Percentiles rank a stretch among this genome's conserved stretches.
Conservation (phyloP, 805 yeast species). For the Saccharomyces eubayanus region DNA sequence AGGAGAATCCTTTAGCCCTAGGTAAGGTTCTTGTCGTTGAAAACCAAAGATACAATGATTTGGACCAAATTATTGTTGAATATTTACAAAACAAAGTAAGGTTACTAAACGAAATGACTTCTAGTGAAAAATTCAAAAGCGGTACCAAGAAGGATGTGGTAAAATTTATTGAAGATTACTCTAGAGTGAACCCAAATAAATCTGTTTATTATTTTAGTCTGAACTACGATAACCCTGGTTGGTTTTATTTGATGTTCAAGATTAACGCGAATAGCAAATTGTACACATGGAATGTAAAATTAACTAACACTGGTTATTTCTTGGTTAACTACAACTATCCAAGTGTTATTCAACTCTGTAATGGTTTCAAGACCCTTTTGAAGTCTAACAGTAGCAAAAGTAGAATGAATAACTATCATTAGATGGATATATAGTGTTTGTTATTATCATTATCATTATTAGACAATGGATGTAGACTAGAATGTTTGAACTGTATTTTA, state of each 20-base stretch:
- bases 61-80: constrained; percentile 86
- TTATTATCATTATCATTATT: not conserved
- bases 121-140: constrained; percentile 75
- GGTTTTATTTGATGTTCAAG: constrained; percentile 81
- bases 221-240: constrained; percentile 90
- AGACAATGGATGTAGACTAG: not conserved
- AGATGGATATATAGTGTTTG: not conserved
- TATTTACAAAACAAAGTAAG: constrained; percentile 79
- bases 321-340: constrained; percentile 76
- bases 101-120: constrained; percentile 74
- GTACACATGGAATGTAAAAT: constrained; percentile 82
- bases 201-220: constrained; percentile 86
- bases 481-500: not conserved
- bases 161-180: constrained; percentile 80
- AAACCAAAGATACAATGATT: constrained; percentile 62
- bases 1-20: constrained; percentile 52
- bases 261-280: constrained; percentile 60
- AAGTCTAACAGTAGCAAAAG: constrained; percentile 28
- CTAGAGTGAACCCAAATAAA: constrained; percentile 83
- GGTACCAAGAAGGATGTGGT: constrained; percentile 75
- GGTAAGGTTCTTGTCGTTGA: constrained; percentile 62
- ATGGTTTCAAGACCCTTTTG: constrained; percentile 78
- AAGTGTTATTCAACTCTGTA: constrained; percentile 80
- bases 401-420: constrained; percentile 2
- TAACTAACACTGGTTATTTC: constrained; percentile 80